These are phyloP conservation scores for Aegilops tauschii DNA, from an alignment of 176 grass and related monocot species.

Conservation along the genomic window DNA sequence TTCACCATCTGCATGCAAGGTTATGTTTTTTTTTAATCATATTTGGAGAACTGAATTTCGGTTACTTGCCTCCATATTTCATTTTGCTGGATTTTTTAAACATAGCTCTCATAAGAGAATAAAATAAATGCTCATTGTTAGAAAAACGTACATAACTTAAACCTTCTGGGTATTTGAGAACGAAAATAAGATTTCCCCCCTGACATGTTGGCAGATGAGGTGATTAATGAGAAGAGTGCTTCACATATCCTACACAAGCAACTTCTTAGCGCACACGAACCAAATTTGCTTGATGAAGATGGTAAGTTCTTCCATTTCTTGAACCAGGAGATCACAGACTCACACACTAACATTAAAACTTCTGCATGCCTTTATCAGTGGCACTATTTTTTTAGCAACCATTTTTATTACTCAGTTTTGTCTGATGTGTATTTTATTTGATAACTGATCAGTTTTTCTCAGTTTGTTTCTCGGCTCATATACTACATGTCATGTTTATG, in stretches of 20 bases:
- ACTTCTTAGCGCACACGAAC: constrained; percentile 71
- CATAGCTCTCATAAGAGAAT: neutral
- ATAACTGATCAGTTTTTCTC: neutral
- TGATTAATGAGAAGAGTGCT: constrained; percentile 42
- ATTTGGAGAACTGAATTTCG: neutral
- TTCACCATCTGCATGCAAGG: constrained; percentile 12
- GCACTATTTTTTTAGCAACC: neutral
- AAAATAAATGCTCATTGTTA: constrained; percentile 20
- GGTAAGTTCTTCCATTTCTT: constrained; percentile 38
- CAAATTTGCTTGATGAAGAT: constrained; percentile 87
- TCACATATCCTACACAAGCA: constrained; percentile 56
- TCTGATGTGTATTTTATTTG: constrained; percentile 18
- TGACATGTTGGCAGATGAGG: constrained; percentile 53
- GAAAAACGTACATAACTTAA: constrained; percentile 9
- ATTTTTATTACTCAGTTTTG: constrained; percentile 8
- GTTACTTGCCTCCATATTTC: neutral
- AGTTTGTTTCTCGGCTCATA: neutral
- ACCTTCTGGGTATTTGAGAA: neutral
- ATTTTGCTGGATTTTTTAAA: neutral
- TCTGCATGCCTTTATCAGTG: neutral
- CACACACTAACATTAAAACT: neutral
- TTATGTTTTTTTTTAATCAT: neutral
- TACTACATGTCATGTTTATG: neutral
- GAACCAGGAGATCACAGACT: constrained; percentile 5
- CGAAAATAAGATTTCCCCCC: neutral